A percentile compares a stretch with the other conserved stretches of the same genome.
These are phyloP conservation scores for Phytopythium oedochilum DNA, from an alignment of 352 stramenopile genomes.

Conservation along the genomic window DNA sequence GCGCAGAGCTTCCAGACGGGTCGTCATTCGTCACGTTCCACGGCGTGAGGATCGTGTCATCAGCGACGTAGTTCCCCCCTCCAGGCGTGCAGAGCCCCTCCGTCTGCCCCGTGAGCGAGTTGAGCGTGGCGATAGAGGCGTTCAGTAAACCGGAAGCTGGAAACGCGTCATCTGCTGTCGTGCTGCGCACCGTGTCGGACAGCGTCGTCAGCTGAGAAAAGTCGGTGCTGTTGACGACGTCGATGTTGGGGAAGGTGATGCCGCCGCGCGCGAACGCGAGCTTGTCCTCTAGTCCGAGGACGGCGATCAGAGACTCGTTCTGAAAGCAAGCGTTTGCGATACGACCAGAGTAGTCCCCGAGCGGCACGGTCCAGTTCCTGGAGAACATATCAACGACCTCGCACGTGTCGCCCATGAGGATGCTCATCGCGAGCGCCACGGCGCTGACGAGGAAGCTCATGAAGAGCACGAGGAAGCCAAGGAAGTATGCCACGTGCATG, in stretches of 20 bases:
- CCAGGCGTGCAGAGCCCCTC: constrained; percentile 5
- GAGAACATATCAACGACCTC: constrained; percentile 42
- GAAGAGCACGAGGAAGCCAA: constrained; percentile 62
- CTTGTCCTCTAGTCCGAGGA: constrained; percentile 42
- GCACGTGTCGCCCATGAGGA: constrained; percentile 56
- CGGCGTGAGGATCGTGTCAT: constrained; percentile 16
- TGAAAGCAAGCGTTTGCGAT: constrained; percentile 57
- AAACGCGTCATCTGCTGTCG: not conserved
- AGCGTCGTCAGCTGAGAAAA: constrained; percentile 29
- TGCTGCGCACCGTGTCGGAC: constrained; percentile 7
- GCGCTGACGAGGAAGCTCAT: constrained; percentile 56
- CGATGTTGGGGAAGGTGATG: constrained; percentile 40
- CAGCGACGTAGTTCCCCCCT: constrained; percentile 10
- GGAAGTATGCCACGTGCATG: constrained; percentile 68
- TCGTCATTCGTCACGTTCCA: constrained; percentile 13
- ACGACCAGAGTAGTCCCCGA: constrained; percentile 35
- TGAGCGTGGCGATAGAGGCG: not conserved
- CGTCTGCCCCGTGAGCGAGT: constrained; percentile 3
- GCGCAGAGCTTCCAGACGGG: not conserved
- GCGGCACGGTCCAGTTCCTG: constrained; percentile 46
- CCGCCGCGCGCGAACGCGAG: constrained; percentile 54
- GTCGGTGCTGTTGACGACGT: constrained; percentile 28
- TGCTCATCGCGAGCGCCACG: constrained; percentile 48
- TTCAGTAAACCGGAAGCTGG: not conserved
- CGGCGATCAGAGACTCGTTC: constrained; percentile 56